A percentile compares a stretch with the other conserved stretches of the same genome.
Conservation (phyloP, 2,329 filamentous ascomycete species). For the Gnomoniopsis sp. region DNA sequence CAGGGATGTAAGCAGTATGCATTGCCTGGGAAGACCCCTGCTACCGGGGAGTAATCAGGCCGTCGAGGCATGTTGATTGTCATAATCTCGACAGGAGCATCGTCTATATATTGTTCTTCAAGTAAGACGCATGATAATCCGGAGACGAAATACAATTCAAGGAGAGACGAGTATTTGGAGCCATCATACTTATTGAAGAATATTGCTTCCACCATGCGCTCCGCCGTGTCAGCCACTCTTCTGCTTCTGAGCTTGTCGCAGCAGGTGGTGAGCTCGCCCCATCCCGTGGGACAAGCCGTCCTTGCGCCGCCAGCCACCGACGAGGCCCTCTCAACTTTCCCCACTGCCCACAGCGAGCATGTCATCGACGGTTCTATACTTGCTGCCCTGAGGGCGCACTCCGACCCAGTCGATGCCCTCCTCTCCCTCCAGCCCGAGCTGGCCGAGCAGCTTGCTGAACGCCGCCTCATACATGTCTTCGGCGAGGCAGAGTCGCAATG, state of each 20-base stretch:
- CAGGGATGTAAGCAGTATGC: too few relatives aligned
- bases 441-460: conserved; percentile 30
- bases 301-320: neutral
- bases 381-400: conserved; percentile 3
- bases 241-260: conserved; percentile 7
- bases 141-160: too few relatives aligned
- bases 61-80: too few relatives aligned
- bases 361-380: conserved; percentile 10
- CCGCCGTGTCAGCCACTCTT: neutral
- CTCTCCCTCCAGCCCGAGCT: conserved; percentile 13
- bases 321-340: neutral
- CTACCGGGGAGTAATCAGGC: too few relatives aligned
- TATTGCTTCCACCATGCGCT: conserved; percentile 11
- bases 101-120: too few relatives aligned
- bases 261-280: conserved; percentile 5
- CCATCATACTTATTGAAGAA: too few relatives aligned
- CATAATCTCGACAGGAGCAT: too few relatives aligned
- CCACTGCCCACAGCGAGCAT: neutral
- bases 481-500: conserved; percentile 60
- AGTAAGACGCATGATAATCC: too few relatives aligned
- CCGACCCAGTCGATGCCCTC: conserved; percentile 12
- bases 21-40: too few relatives aligned
- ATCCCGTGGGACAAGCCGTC: conserved; percentile 4
- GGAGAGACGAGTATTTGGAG: too few relatives aligned
- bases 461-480: conserved; percentile 60